Base-by-base conservation (phyloP, 1,284 basidiomycete genomes). In the Apiotrichum sp. region DNA sequence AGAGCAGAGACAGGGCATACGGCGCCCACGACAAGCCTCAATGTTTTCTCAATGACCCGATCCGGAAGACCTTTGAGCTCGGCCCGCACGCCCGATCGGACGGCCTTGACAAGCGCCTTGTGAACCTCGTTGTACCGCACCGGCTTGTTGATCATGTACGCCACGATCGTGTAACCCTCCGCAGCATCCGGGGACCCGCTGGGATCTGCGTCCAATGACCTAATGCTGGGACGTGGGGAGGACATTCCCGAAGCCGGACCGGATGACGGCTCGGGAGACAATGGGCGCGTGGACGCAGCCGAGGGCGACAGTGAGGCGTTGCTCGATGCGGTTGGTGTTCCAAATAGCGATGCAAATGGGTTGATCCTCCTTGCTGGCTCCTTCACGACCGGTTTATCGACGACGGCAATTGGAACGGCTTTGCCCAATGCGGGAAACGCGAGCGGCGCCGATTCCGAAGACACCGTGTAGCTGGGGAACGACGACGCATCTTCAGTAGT, bases 31-130 rank as follows among this genome's bases (percentile, higher is more conserved):
- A 74, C 72, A 1, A 74, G 67, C 56, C 68, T 68, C 48, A 67
- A 54, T 3, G 88, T 82, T 13, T 83, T 81, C 14, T 88, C 85
- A 14, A 83, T 71, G 2, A 86, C 79, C 82, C 86, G 88, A 2
- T 78, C 71, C 0, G 87, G 86, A 5, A 80, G 69, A 16, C 72
- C 73, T 1, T 73, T 52, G 81, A 79, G 63, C 1, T 78, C 77
- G 3, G 80, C 77, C 52, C 83, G 82, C 35, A 89, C 73, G 62
- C 86, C 83, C 0, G 72, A 73, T 50, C 82, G 81, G 22, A 89
- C 69, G 0, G 82, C 80, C 55, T 80, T 82, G 53, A 82, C 80
- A 39, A 89, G 77, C 1, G 79, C 75, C 55, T 82, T 84, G 35
- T 81, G 81, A 3, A 88, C 73, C 47, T 86, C 84, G 29, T 62